Base-by-base conservation (phyloP, 495 filamentous ascomycete genomes). In the Parathielavia appendiculata region DNA sequence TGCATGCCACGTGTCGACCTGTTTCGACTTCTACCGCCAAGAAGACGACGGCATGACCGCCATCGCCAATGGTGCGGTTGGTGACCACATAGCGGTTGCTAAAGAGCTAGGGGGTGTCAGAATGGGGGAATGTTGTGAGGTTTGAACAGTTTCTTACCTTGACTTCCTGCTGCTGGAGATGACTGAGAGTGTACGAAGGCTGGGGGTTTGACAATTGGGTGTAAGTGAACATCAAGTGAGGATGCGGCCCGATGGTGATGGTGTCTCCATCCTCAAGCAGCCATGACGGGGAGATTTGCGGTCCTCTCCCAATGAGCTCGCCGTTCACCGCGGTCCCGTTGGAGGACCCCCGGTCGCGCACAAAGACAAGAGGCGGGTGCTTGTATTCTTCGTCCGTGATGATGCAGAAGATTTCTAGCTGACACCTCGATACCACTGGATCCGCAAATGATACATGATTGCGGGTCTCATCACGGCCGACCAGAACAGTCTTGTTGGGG, bases 41-140 rank as follows among this genome's bases (percentile, higher is more conserved):
- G 70, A 91, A 91, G 40, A 97, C 87, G 75, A 85, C 83, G 48
- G 89, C 89, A 71, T 89, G 91, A 2, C 85, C 86, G 43, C 92
- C 92, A 76, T 89, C 83, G 61, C 95, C 95, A 64, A 97, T 82
- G 36, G 86, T 70, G 30, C 81, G 76, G 45, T 74, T 64, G 0
- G 74, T 80, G 44, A 87, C 66, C 3, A 68, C 54, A 57, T 79
- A 87, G 19, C 69, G 58, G 47, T 79, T 53, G 10, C 64, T 47
- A 51, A 86, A 81, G 43, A 67, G 40, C 82, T 85, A 23, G 30
- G 11, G 17, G 16, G 45, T 13, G 40, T 58, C 51, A 61, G 44
- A 59, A 17, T 44, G 41, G 13, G 2, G 30, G 20, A 16, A 10
- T 16, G 14, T 19, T 26, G 30, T 5, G 7, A 20, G 26, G 4